Base-by-base conservation (phyloP, 75 land plant species). In the Chamaecyparis obtusa region DNA sequence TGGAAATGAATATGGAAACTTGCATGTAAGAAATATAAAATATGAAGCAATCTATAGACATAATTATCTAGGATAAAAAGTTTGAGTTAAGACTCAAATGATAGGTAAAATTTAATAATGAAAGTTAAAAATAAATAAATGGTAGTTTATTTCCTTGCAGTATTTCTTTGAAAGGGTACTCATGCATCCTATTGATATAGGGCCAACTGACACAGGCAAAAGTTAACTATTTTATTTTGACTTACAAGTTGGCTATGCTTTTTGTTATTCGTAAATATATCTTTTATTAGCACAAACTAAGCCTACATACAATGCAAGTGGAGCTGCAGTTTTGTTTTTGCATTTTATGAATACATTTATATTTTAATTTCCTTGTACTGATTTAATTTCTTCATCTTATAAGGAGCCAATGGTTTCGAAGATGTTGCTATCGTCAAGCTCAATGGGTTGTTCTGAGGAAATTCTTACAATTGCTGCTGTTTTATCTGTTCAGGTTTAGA, bases 321-420 rank as follows among this genome's bases (percentile, higher is more conserved):
- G 48, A 27, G 51, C 49, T 11, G 49, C 11, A 46, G 46, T 46
- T 81, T 81, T 13, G 15, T 81, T 43, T 51, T n/a, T 9, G n/a
- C 32, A 81, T 81, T 7, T 78, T 81, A 41, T 81, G 3, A 43
- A 46, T 46, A 81, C 33, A n/a, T 48, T 48, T 21, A 9, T 81
- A 27, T 9, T 84, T 54, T 51, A 51, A 10, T 32, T 82, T 8
- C 41, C 11, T 17, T 17, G 27, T 55, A 35, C 41, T 84, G 85
- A 51, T 84, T 27, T 84, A 36, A 30, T 56, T 32, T 46, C 24
- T 46, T 41, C 37, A n/a, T 9, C 48, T 83, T 90, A 88, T 33
- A 75, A 96, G 98, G 96, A 97, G 56, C 99, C 99, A 43, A 96
- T 97, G 98, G 87, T 95, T 48, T 90, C 96, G 13, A 97, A 94